Conservation (phyloP, 148 eudicot species). For the Beta vulgaris region DNA sequence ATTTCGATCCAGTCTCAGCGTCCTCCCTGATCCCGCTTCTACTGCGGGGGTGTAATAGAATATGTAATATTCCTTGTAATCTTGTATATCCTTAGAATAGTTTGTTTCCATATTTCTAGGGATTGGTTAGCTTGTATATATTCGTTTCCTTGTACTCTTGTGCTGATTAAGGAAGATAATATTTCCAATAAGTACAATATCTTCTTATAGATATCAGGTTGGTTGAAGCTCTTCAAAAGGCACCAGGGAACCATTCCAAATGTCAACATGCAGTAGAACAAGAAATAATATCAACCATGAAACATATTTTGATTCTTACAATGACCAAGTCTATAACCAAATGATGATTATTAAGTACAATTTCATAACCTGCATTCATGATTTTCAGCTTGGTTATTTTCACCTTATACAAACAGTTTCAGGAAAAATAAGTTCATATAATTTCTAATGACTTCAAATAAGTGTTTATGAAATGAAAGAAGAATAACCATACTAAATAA, state of each 20-base stretch:
- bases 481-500: too few species aligned
- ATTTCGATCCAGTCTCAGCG: not conserved
- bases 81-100: too few species aligned
- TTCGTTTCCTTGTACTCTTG: too few species aligned
- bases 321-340: constrained; percentile 22
- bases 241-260: constrained; percentile 19
- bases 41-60: not conserved
- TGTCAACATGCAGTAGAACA: constrained; percentile 13
- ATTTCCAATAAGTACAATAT: too few species aligned
- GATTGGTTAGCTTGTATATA: too few species aligned
- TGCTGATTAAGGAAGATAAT: too few species aligned
- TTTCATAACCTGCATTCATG: constrained; percentile 1
- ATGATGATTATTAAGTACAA: not conserved
- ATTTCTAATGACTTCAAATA: too few species aligned
- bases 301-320: not conserved
- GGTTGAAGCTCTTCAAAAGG: constrained; percentile 24
- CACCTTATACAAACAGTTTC: too few species aligned
- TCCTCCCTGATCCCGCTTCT: not conserved
- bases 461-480: too few species aligned
- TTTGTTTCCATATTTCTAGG: too few species aligned
- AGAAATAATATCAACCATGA: not conserved
- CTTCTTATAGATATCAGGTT: constrained; percentile 16
- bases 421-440: too few species aligned
- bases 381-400: not conserved
- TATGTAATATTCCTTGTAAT: too few species aligned